A percentile compares a stretch with the other conserved stretches of the same genome.
phyloP scores from a whole-genome alignment of 2,329 filamentous ascomycete genomes.

The Cadophora sp. region DNA sequence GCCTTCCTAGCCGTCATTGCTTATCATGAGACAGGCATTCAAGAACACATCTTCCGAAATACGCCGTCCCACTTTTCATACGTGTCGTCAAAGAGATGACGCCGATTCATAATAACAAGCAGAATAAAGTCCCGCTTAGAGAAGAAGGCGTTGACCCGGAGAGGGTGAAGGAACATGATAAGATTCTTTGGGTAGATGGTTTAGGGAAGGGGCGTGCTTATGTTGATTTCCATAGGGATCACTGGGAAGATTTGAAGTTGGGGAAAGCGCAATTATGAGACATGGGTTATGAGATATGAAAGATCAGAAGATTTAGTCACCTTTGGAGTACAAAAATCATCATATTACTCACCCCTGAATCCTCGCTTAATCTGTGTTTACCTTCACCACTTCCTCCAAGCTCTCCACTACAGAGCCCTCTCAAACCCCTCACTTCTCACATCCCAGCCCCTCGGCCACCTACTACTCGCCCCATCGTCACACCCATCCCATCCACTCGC shows the following conservation, averaged over 20 bases:
- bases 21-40: constrained; percentile 50
- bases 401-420: constrained; percentile 3
- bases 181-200: constrained; percentile 63
- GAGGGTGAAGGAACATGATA: constrained; percentile 51
- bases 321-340: too few species aligned
- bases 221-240: constrained; percentile 60
- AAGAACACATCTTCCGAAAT: constrained; percentile 67
- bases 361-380: too few species aligned
- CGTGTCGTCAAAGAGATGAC: constrained; percentile 63
- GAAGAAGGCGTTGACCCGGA: constrained; percentile 69
- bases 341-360: too few species aligned
- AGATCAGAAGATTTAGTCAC: too few species aligned
- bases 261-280: constrained; percentile 52
- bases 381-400: not conserved
- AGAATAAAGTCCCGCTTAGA: constrained; percentile 75
- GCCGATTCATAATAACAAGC: constrained; percentile 79
- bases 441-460: constrained; percentile 47
- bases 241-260: constrained; percentile 62
- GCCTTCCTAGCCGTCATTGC: constrained; percentile 13
- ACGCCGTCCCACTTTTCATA: constrained; percentile 79
- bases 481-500: constrained; percentile 58
- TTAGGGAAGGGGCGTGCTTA: constrained; percentile 61
- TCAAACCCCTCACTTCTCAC: constrained; percentile 56
- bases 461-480: not conserved
- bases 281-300: not conserved